These are phyloP conservation scores for Ophioceras dolichostomum DNA, from an alignment of 2,329 filamentous ascomycete species.

Conservation along the genomic window DNA sequence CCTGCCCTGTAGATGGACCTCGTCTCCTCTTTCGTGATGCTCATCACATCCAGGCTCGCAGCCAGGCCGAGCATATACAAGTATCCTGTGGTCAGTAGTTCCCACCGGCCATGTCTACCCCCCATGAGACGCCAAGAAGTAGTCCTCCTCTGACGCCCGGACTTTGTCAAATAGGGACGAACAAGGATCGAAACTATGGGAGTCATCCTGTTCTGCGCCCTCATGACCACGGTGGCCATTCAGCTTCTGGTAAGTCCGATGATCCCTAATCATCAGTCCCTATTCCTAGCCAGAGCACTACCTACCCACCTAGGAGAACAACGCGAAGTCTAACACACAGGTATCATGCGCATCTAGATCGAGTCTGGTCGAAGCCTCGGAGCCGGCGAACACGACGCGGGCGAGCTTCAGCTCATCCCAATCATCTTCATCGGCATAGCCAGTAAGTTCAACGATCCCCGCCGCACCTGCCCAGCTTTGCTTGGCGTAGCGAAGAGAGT, in stretches of 20 bases:
- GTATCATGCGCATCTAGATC: constrained; percentile 23
- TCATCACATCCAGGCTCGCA: constrained; percentile 47
- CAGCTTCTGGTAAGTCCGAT: constrained; percentile 43
- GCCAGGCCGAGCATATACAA: constrained; percentile 46
- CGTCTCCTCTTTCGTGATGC: constrained; percentile 50
- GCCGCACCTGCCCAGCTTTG: not conserved
- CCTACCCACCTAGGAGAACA: too few species aligned
- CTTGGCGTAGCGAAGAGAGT: not conserved
- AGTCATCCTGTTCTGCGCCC: constrained; percentile 52
- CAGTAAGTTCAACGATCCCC: too few species aligned
- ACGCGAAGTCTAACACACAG: too few species aligned
- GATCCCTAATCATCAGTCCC: too few species aligned
- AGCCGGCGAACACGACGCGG: constrained; percentile 24
- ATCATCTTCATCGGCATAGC: constrained; percentile 40
- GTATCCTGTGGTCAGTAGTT: constrained; percentile 40
- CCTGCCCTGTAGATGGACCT: constrained; percentile 41
- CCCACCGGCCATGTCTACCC: not conserved
- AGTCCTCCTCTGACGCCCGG: too few species aligned
- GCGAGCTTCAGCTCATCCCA: constrained; percentile 38
- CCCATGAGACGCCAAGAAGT: constrained; percentile 1
- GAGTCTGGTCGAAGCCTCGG: constrained; percentile 42
- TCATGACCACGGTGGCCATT: constrained; percentile 55
- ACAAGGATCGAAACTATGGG: constrained; percentile 52
- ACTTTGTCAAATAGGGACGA: constrained; percentile 27
- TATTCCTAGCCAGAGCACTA: too few species aligned